phyloP scores from a whole-genome alignment of 306 rosid genomes.

The Cicer yamashitae region DNA sequence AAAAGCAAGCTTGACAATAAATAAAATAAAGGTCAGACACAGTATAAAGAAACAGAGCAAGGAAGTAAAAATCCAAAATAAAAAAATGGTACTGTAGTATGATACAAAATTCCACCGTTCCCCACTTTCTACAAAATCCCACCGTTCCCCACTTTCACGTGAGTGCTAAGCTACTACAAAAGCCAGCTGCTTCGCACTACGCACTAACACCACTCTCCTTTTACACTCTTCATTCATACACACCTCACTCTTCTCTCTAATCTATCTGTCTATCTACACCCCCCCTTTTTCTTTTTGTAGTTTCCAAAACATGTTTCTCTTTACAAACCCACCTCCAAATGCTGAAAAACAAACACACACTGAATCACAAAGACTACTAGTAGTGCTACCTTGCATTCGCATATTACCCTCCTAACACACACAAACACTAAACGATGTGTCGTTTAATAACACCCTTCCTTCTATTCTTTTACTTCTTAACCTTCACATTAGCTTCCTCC shows the following conservation, averaged over 20 bases:
- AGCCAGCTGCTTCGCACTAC: no score
- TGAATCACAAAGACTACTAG: neutral
- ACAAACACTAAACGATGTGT: conserved; percentile 37
- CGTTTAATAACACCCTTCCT: neutral
- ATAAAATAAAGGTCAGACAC: no score
- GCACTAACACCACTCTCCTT: no score
- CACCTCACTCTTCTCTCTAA: neutral
- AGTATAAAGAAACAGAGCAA: no score
- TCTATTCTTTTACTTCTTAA: neutral
- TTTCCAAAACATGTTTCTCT: neutral
- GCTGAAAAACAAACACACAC: neutral
- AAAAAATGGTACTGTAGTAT: no score
- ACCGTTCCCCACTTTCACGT: no score
- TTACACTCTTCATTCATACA: no score
- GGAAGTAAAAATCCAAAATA: no score
- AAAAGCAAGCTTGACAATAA: no score
- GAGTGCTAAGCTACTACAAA: no score
- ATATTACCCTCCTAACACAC: neutral
- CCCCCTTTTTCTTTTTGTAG: neutral
- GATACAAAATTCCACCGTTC: no score
- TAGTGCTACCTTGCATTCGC: neutral
- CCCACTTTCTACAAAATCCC: no score
- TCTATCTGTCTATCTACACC: neutral
- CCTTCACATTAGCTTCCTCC: conserved; percentile 28
- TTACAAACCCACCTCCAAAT: neutral